Evolutionary conservation across 2,329 filamentous ascomycete genomes (phyloP).

Genomic region (Mollisiaceae sp.): DNA sequence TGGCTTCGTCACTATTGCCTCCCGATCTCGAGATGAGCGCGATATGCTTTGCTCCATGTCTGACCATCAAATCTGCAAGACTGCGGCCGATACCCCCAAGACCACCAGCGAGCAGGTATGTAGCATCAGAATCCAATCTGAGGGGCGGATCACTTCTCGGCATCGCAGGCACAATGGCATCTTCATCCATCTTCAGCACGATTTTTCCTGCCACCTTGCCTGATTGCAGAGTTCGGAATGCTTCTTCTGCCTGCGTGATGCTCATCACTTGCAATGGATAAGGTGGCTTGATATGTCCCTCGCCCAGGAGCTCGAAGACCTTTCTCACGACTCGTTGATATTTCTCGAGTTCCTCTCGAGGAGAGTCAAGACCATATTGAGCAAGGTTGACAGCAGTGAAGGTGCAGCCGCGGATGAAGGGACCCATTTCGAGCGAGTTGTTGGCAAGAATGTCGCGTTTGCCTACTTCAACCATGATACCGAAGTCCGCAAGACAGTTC

Average conservation of each 20-base stretch:
- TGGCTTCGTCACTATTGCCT: background rate
- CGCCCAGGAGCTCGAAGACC: too few species aligned
- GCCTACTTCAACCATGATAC: background rate
- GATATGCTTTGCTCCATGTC: conserved; percentile 37
- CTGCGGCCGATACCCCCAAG: conserved; percentile 40
- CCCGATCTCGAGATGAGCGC: conserved; percentile 39
- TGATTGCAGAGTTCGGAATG: conserved; percentile 2
- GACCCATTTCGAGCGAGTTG: too few species aligned
- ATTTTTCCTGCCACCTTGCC: conserved; percentile 9
- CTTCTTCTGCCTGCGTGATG: too few species aligned
- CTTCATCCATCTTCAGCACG: conserved; percentile 1
- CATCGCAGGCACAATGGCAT: conserved; percentile 10
- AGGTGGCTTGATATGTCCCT: conserved; percentile 5
- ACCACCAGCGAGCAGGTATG: conserved; percentile 41
- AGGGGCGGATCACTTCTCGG: conserved; percentile 17
- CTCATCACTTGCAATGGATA: background rate
- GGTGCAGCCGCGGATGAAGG: too few species aligned
- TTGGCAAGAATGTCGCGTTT: background rate
- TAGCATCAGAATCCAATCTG: conserved; percentile 18
- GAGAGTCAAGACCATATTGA: too few species aligned
- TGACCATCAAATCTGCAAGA: conserved; percentile 32
- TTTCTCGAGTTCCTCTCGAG: too few species aligned
- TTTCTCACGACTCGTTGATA: too few species aligned
- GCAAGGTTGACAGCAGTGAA: too few species aligned
- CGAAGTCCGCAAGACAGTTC: background rate